Base-by-base conservation (phyloP, 108 stramenopile species). In the Fragilaria radians region DNA sequence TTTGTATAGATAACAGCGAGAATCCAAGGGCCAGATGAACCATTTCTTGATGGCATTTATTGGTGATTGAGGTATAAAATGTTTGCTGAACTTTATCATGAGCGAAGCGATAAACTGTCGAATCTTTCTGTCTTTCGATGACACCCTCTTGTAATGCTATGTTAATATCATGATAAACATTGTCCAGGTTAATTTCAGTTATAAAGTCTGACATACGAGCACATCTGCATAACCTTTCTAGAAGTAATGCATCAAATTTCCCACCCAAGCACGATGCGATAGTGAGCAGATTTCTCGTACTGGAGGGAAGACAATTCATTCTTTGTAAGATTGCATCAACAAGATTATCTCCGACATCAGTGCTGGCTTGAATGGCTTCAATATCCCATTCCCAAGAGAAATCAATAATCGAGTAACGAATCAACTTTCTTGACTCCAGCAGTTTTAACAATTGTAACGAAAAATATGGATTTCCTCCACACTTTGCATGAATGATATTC, bases 1-100 rank as follows among this genome's bases (percentile, higher is more conserved):
- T 19, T 28, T 52, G 25, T 48, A 65, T 60, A 27, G 62, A 21
- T 63, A 58, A 60, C 25, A 77, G 23, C 1, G 61, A 29, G 26
- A 27, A 46, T 30, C 76, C 76, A 17, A 77, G 28, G 1, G 30
- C 27, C 25, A 55, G 25, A 29, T 77, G 76, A 5, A 71, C 28
- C 24, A 4, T 5, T 7, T 25, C 22, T 14, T 32, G 33, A 23
- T 28, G 18, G 23, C 42, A 5, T 4, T 52, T 30, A 5, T 46
- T 48, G 18, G 64, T 64, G 28, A 73, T 61, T 22, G 70, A 46
- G 7, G 72, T 68, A 52, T 66, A 73, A 4, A 68, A 63, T 1
- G 57, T 68, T 5, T 48, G 30, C 52, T 66, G 68, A 18, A 78
- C 28, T 28, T 65, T 65, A 56, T 78, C 77, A 46, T 78, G 71